Conservation (phyloP, 768 basidiomycete species). For the Pholiota molesta region DNA sequence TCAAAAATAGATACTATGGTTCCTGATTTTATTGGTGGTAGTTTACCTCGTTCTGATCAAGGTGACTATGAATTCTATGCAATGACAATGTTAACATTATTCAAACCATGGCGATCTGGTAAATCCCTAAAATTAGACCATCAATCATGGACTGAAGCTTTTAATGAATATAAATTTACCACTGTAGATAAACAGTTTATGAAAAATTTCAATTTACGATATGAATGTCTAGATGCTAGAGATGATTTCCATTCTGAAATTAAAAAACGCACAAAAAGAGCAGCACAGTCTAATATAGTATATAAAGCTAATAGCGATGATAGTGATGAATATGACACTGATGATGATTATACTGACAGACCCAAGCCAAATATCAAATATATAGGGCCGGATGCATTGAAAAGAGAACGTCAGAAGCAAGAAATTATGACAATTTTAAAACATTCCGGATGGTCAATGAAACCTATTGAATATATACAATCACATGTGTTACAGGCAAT, state of each 20-base stretch:
- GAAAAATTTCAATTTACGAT: conserved; percentile 32
- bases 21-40: conserved; percentile 30
- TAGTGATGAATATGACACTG: no score
- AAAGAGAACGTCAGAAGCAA: background rate
- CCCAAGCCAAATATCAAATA: background rate
- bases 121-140: conserved; percentile 20
- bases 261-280: conserved; percentile 7
- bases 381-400: background rate
- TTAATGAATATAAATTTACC: conserved; percentile 17
- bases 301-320: background rate
- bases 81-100: conserved; percentile 26
- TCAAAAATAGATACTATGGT: conserved; percentile 6
- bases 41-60: conserved; percentile 26
- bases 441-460: no score
- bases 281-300: background rate
- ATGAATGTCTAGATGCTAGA: conserved; percentile 38
- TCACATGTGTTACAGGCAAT: no score
- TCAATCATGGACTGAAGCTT: conserved; percentile 29
- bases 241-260: conserved; percentile 32
- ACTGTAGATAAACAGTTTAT: conserved; percentile 20
- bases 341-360: background rate
- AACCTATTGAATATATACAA: no score
- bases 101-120: conserved; percentile 32
- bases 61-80: conserved; percentile 34
- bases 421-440: no score